Conservation (phyloP, 441 rosid species). For the Bruguiera hainesii region DNA sequence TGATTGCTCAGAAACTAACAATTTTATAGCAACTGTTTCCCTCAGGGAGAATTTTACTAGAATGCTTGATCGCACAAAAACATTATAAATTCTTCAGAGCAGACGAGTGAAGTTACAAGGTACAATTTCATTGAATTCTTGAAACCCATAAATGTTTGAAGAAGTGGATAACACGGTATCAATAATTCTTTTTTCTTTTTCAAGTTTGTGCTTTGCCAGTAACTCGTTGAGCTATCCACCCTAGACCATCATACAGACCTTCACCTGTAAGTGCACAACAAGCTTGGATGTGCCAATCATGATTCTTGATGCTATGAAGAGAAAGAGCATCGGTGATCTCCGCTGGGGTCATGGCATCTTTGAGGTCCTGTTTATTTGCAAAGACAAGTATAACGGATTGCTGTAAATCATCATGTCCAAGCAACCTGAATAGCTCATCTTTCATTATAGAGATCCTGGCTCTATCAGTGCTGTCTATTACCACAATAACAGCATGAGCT, state of each 20-base stretch:
- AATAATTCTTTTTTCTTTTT: constrained; percentile 8
- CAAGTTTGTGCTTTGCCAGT: constrained; percentile 71
- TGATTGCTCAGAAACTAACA: constrained; percentile 24
- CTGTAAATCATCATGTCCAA: constrained; percentile 77
- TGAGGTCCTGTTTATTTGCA: constrained; percentile 95
- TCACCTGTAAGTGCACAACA: constrained; percentile 90
- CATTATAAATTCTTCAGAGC: constrained; percentile 6
- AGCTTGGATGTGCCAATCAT: constrained; percentile 98
- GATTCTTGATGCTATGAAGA: constrained; percentile 92
- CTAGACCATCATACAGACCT: constrained; percentile 83
- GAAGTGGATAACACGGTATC: neutral
- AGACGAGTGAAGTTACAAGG: constrained; percentile 19
- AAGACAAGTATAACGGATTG: constrained; percentile 74
- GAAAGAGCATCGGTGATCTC: constrained; percentile 90
- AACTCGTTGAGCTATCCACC: constrained; percentile 90
- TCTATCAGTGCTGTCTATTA: constrained; percentile 89
- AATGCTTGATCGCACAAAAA: constrained; percentile 40
- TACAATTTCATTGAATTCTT: constrained; percentile 19
- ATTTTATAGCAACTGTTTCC: constrained; percentile 22
- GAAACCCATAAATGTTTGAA: constrained; percentile 16
- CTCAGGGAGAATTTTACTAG: constrained; percentile 16
- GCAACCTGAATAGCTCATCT: constrained; percentile 74
- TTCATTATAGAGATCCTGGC: constrained; percentile 80
- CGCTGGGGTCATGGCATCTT: constrained; percentile 95
- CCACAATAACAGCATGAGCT: constrained; percentile 88